phyloP scores from a whole-genome alignment of 2,329 filamentous ascomycete genomes.

The Penicillium aurantiogriseum region DNA sequence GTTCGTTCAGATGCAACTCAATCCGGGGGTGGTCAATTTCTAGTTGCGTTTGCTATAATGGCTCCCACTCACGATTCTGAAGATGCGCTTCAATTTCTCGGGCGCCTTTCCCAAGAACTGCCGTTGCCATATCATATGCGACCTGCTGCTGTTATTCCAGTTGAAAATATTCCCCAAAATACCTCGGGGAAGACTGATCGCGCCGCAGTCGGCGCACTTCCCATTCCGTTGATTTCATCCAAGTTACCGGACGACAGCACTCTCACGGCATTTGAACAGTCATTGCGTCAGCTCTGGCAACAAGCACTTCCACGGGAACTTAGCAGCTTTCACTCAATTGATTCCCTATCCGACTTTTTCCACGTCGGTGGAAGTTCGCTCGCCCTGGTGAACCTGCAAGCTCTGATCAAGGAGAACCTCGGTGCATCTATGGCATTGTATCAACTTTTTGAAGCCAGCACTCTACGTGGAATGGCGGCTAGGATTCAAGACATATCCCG shows the following conservation, averaged over 20 bases:
- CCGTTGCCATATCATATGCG: slow-evolving; percentile 40
- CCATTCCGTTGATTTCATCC: slow-evolving; percentile 4
- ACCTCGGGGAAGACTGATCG: slow-evolving; percentile 33
- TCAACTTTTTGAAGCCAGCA: slow-evolving; percentile 21
- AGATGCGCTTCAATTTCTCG: slow-evolving; percentile 14
- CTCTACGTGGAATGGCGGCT: slow-evolving; percentile 16
- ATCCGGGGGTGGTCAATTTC: slow-evolving; percentile 3
- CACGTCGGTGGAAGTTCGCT: slow-evolving; percentile 22
- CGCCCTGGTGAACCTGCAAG: slow-evolving; percentile 15
- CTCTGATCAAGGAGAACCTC: slow-evolving; percentile 12
- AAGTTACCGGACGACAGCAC: neutral
- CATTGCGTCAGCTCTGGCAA: slow-evolving; percentile 18
- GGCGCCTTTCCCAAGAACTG: slow-evolving; percentile 30
- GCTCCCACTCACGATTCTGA: neutral
- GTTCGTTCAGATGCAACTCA: slow-evolving; percentile 1
- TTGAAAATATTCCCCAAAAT: slow-evolving; percentile 29
- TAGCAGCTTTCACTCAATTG: slow-evolving; percentile 8
- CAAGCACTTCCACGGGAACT: slow-evolving; percentile 16
- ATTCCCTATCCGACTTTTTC: slow-evolving; percentile 21
- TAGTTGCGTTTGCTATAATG: slow-evolving; percentile 17
- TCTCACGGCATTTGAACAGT: slow-evolving; percentile 9
- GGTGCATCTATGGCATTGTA: slow-evolving; percentile 13
- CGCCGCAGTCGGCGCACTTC: slow-evolving; percentile 3
- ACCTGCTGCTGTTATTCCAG: slow-evolving; percentile 30
- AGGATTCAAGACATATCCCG: slow-evolving; percentile 6